Conservation (phyloP, 2,329 filamentous ascomycete species). For the Claviceps monticola region DNA sequence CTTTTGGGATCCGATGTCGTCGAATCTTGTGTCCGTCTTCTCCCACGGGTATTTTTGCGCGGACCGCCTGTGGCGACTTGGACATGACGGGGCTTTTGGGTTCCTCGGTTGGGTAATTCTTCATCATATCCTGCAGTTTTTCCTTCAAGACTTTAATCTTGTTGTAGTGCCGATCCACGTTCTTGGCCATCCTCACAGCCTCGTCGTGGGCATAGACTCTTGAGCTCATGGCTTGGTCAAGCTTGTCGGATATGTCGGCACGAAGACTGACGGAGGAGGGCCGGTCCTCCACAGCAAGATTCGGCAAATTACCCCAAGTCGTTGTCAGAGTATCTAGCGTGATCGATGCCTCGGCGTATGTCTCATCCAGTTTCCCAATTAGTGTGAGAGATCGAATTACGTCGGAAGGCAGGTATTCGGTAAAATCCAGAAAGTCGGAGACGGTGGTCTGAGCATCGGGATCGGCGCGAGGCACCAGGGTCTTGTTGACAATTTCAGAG, state of each 20-base stretch:
- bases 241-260: slow-evolving; percentile 43
- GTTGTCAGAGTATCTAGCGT: slow-evolving; percentile 42
- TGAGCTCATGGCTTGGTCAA: slow-evolving; percentile 40
- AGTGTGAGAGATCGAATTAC: slow-evolving; percentile 51
- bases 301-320: slow-evolving; percentile 42
- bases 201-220: slow-evolving; percentile 48
- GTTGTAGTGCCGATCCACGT: slow-evolving; percentile 47
- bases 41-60: slow-evolving; percentile 33
- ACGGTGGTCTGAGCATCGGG: slow-evolving; percentile 57
- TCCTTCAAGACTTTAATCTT: slow-evolving; percentile 43
- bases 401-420: slow-evolving; percentile 55
- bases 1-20: slow-evolving; percentile 36
- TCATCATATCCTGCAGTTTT: slow-evolving; percentile 45
- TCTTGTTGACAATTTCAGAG: slow-evolving; percentile 22
- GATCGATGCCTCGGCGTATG: slow-evolving; percentile 40
- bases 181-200: slow-evolving; percentile 48
- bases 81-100: slow-evolving; percentile 35
- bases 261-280: slow-evolving; percentile 38
- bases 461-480: slow-evolving; percentile 40
- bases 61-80: slow-evolving; percentile 39
- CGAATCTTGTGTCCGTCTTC: slow-evolving; percentile 32
- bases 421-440: slow-evolving; percentile 56
- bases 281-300: slow-evolving; percentile 30
- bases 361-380: slow-evolving; percentile 49
- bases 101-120: slow-evolving; percentile 44